Percentiles rank a stretch among this genome's conserved stretches.
Evolutionary conservation across 2,329 filamentous ascomycete genomes (phyloP).

Genomic region (Ustilaginoidea virens): DNA sequence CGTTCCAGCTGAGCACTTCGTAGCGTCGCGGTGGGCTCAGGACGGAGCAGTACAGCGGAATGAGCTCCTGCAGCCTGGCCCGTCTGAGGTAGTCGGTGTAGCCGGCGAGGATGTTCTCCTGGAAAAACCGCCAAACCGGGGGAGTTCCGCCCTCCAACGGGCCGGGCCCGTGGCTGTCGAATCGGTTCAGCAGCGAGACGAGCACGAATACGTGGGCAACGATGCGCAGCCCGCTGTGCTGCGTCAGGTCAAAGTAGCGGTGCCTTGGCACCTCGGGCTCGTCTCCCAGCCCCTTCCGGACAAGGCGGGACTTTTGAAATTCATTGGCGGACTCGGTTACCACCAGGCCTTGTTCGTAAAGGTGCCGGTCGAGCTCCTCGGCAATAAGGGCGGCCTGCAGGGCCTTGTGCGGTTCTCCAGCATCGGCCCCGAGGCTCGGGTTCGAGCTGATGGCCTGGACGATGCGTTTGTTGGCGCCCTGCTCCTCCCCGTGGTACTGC

Average conservation of each 20-base stretch:
- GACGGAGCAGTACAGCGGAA: constrained; percentile 79
- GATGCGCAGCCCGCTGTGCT: constrained; percentile 52
- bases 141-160: constrained; percentile 5
- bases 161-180: constrained; percentile 19
- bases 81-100: constrained; percentile 71
- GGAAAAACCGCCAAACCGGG: constrained; percentile 24
- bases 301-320: constrained; percentile 11
- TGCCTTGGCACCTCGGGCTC: constrained; percentile 21
- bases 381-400: constrained; percentile 64
- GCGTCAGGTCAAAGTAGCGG: constrained; percentile 37
- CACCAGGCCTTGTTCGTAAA: constrained; percentile 40
- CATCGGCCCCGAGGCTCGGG: constrained; percentile 38
- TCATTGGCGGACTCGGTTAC: constrained; percentile 13
- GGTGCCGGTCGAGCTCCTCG: constrained; percentile 39
- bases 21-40: constrained; percentile 50
- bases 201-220: constrained; percentile 52
- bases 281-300: constrained; percentile 10
- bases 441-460: constrained; percentile 44
- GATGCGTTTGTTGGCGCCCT: constrained; percentile 39
- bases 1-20: constrained; percentile 57
- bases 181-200: constrained; percentile 48
- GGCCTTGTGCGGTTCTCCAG: constrained; percentile 52
- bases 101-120: constrained; percentile 63
- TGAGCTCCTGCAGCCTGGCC: constrained; percentile 57
- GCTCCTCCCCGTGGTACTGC: constrained; percentile 42